Evolutionary conservation across 31 red algal species (phyloP), one percentile per base, ranked within the genome.

Genomic region (Porphyra umbilicalis): DNA sequence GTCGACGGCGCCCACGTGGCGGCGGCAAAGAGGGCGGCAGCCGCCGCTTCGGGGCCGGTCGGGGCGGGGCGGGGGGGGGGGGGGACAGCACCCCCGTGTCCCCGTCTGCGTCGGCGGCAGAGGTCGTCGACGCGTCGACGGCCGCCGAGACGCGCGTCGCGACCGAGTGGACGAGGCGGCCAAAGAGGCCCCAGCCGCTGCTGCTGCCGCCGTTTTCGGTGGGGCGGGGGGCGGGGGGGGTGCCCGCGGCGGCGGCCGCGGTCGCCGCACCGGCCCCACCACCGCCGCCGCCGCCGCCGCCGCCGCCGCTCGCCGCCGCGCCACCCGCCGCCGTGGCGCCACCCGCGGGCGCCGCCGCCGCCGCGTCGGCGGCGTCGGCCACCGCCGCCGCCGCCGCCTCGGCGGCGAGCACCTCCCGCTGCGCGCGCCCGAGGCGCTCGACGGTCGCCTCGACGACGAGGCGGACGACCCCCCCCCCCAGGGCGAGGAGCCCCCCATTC

Each of bases 401-500:
- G 20, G 57, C 57, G 20, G 57, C 57, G 4, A 71, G 0, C 2
- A 29, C 57, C 6, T 18, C 57, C 25, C 57, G 57, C 57, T 18
- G 25, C 57, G 57, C 13, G 13, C 25, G 4, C 4, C 25, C 57
- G 57, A 71, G 57, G 34, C 57, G 42, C 2, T 20, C 35, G 14
- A 37, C 35, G 34, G 68, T 9, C 15, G 30, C 42, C 35, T 82
- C 80, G 80, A 35, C 32, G 36, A 74, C 33, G 4, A 46, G 42
- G 31, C 80, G 80, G 33, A 37, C 42, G 33, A 39, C 57, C 32
- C 32, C 33, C 33, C 80, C 80, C 18, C 82, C 82, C 34, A 92
- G 78, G 11, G 40, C 76, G 1, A 92, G 79, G n/a, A 96, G 46
- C 79, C 91, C 94, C 10, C 31, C 57, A 67, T 96, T 96, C 57